Evolutionary conservation across 1,139 yeast species (phyloP).

Genomic region (Geotrichum aggregatum): DNA sequence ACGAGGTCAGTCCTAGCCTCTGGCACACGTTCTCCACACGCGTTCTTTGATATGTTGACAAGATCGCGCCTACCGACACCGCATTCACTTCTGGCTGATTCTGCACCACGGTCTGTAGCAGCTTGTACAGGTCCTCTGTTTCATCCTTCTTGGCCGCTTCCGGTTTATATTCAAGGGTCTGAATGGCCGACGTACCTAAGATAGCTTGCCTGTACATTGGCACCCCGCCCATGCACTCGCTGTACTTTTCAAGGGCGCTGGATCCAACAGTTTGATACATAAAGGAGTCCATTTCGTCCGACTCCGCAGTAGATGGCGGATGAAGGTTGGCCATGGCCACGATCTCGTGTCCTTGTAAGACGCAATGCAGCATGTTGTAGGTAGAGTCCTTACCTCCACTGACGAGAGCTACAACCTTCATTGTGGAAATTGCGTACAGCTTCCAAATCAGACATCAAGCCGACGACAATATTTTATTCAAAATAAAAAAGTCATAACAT

Average conservation of each 20-base stretch:
- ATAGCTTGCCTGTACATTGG: slow-evolving; percentile 77
- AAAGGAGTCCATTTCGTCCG: slow-evolving; percentile 77
- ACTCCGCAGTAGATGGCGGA: slow-evolving; percentile 50
- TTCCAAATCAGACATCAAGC: neutral
- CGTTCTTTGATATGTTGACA: slow-evolving; percentile 88
- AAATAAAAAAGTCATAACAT: too few relatives aligned
- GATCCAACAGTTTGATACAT: slow-evolving; percentile 99
- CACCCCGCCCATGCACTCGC: slow-evolving; percentile 60
- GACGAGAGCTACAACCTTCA: slow-evolving; percentile 88
- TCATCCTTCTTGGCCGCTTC: slow-evolving; percentile 54
- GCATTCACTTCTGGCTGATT: slow-evolving; percentile 73
- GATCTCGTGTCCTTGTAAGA: slow-evolving; percentile 76
- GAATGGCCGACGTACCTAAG: slow-evolving; percentile 58
- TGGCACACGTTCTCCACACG: slow-evolving; percentile 88
- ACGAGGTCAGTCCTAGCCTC: slow-evolving; percentile 60
- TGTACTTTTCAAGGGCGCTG: slow-evolving; percentile 62
- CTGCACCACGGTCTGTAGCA: slow-evolving; percentile 47
- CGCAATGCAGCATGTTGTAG: slow-evolving; percentile 79
- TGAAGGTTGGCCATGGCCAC: slow-evolving; percentile 79
- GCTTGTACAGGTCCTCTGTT: slow-evolving; percentile 67
- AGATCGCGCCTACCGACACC: slow-evolving; percentile 92
- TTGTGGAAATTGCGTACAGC: slow-evolving; percentile 37
- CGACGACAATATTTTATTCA: neutral
- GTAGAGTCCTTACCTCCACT: slow-evolving; percentile 97
- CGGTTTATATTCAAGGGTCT: slow-evolving; percentile 57